Percentiles rank a stretch among this genome's conserved stretches.
Conservation (phyloP, 1,139 yeast genomes). For the Blastobotrys elegans region DNA sequence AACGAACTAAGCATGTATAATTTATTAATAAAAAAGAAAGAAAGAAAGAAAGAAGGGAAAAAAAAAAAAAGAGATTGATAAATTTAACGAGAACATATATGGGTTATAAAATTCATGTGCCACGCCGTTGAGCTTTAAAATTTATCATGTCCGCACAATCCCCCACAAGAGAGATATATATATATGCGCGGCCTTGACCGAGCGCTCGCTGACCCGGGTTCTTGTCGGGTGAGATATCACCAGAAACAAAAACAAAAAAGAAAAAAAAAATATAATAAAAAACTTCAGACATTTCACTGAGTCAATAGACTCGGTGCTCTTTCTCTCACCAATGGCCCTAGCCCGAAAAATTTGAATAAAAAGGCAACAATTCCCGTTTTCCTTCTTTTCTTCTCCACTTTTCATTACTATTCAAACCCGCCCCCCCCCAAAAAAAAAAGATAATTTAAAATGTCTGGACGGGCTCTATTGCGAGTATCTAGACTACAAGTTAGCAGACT, state of each 20-base stretch:
- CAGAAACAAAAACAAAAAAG: too few species aligned
- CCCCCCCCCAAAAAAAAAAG: background rate
- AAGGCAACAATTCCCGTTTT: background rate
- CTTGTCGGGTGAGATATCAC: background rate
- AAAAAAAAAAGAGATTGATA: background rate
- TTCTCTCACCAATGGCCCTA: background rate
- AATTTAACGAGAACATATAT: too few species aligned
- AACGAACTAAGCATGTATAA: constrained; percentile 11
- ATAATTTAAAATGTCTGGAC: constrained; percentile 12
- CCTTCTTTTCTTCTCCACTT: constrained; percentile 5
- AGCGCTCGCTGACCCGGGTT: background rate
- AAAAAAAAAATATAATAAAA: background rate
- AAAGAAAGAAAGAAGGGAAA: background rate
- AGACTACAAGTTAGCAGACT: constrained; percentile 5
- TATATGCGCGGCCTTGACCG: background rate
- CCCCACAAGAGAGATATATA: constrained; percentile 1
- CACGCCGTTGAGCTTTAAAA: too few species aligned
- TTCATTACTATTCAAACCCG: background rate
- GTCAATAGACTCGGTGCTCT: constrained; percentile 10
- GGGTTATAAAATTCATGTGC: too few species aligned
- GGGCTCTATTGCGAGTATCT: constrained; percentile 14
- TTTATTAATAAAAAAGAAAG: too few species aligned
- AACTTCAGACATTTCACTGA: constrained; percentile 6
- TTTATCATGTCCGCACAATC: too few species aligned
- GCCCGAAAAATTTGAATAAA: background rate